A percentile compares a stretch with the other conserved stretches of the same genome.
phyloP scores from a whole-genome alignment of 108 stramenopile genomes.

The Cyclotella atomus region DNA sequence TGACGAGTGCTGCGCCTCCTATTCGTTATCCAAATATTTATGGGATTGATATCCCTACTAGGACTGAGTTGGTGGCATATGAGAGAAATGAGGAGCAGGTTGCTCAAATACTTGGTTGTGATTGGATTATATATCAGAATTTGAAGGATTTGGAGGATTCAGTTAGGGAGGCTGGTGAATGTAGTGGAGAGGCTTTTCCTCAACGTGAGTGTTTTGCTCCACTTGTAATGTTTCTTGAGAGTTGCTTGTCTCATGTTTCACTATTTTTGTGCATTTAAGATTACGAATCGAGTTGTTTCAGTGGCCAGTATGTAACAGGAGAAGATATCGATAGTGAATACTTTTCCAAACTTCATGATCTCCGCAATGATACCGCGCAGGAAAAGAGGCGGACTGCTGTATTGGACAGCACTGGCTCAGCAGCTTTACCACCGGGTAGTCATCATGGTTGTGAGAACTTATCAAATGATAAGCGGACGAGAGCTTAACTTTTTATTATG shows the following conservation, averaged over 20 bases:
- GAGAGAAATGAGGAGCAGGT: constrained; percentile 88
- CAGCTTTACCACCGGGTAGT: constrained; percentile 56
- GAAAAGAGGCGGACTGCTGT: constrained; percentile 41
- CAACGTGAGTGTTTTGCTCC: neutral
- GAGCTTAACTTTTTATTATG: neutral
- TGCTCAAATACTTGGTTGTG: constrained; percentile 89
- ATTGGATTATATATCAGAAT: constrained; percentile 84
- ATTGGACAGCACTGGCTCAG: constrained; percentile 10
- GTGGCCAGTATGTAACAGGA: constrained; percentile 93
- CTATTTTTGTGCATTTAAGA: constrained; percentile 24
- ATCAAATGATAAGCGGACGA: constrained; percentile 64
- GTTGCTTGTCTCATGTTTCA: neutral
- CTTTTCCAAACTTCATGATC: constrained; percentile 74
- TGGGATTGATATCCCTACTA: constrained; percentile 98
- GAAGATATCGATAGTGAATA: constrained; percentile 79
- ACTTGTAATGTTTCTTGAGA: neutral
- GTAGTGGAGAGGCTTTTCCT: constrained; percentile 24
- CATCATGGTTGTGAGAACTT: constrained; percentile 81
- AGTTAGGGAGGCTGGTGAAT: constrained; percentile 51
- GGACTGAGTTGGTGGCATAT: constrained; percentile 94
- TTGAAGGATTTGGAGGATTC: constrained; percentile 72
- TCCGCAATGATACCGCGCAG: constrained; percentile 83
- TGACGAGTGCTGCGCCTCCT: constrained; percentile 95
- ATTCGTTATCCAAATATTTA: constrained; percentile 99
- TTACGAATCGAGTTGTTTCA: constrained; percentile 97